These are phyloP conservation scores for Climacium dendroides DNA, from an alignment of 225 moss, liverwort and hornwort genomes.

Conservation along the genomic window DNA sequence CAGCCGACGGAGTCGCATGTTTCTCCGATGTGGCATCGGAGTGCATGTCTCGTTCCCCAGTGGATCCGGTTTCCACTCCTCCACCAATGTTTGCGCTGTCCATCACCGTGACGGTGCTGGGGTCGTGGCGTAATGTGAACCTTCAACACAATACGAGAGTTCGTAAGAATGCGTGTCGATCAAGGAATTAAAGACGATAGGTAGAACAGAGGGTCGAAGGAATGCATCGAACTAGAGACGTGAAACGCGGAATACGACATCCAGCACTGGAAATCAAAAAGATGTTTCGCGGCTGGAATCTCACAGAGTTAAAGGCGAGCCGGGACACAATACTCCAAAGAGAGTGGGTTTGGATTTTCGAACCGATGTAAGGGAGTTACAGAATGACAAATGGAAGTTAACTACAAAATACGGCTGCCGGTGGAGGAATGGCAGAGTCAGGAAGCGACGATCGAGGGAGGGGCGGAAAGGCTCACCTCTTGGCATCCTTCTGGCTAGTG, in stretches of 20 bases:
- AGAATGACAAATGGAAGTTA: not conserved
- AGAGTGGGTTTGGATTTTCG: not conserved
- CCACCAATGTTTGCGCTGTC: slow-evolving; percentile 11
- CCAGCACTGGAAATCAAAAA: not conserved
- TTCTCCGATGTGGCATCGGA: slow-evolving; percentile 36
- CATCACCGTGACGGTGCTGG: slow-evolving; percentile 36
- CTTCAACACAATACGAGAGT: not conserved
- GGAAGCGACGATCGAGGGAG: not conserved
- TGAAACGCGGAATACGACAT: not conserved
- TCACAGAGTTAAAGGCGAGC: not conserved
- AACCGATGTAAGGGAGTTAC: not conserved
- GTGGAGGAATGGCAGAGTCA: not conserved
- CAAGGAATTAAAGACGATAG: not conserved
- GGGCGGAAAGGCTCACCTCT: not conserved
- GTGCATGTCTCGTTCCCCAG: slow-evolving; percentile 23
- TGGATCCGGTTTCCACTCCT: slow-evolving; percentile 39
- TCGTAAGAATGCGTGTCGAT: not conserved
- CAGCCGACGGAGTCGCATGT: not conserved
- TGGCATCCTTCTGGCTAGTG: not conserved
- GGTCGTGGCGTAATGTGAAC: not conserved
- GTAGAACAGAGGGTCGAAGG: no score
- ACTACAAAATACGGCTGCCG: not conserved
- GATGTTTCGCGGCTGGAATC: not conserved
- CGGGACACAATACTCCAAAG: not conserved
- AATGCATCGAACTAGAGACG: not conserved